Base-by-base conservation (phyloP, 148 eudicot genomes). In the Rhododendron griersonianum region DNA sequence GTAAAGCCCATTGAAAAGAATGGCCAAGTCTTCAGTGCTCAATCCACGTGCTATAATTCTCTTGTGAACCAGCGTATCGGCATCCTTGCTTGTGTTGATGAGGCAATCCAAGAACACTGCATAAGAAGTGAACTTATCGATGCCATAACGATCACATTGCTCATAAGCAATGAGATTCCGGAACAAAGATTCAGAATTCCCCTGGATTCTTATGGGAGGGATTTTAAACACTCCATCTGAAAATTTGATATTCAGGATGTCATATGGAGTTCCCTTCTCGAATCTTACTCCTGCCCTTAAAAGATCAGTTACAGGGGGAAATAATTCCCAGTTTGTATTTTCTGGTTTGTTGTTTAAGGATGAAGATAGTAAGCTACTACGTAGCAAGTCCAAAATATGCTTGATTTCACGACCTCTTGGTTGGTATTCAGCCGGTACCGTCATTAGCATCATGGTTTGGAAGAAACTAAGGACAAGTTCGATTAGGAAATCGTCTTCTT, bases 101-200 rank as follows among this genome's bases (percentile, higher is more conserved):
- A 77, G 80, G 51, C 80, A 77, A 41, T 77, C 80, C 28, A 77
- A 77, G 5, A 77, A 44, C 80, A 77, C 80, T 21, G 80, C 80
- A 41, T 77, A 77, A 10, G 80, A 77, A 16, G 80, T 76, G 5
- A 76, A 41, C 47, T 76, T 39, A 19, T 76, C 80, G 3, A 11
- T 76, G 25, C 80, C 21, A 2, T 76, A 1, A 5, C 80, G 50
- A 76, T 76, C 50, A 21, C 80, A 76, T 19, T 76, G 80, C 80
- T 76, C 80, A 41, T 76, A 41, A 0, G 80, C 80, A 3, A 77
- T 77, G 44, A 37, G 47, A 39, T 33, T 35, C 11, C 80, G 23
- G 19, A 76, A 76, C 80, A 76, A 76, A 1, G 50, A 76, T 3
- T 76, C 80, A 15, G 50, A 76, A 37, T 76, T 76, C 23, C 80